A percentile compares a stretch with the other conserved stretches of the same genome.
Conservation (phyloP, 108 stramenopile species). For the Pinguiococcus pyrenoidosus region DNA sequence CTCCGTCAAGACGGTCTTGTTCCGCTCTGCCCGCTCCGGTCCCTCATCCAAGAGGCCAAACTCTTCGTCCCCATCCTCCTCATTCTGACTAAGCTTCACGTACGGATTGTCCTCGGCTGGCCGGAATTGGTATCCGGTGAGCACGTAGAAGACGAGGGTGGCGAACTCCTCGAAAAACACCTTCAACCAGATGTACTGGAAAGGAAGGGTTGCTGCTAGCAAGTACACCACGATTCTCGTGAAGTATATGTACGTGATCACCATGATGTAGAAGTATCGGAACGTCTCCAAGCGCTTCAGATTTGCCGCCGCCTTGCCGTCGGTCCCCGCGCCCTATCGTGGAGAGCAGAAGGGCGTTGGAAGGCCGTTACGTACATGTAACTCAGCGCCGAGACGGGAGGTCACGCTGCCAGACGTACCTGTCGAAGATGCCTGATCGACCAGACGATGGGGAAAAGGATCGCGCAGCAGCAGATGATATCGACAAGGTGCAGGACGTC, state of each 20-base stretch:
- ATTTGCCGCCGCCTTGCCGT: conserved; percentile 37
- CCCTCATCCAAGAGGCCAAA: too few relatives aligned
- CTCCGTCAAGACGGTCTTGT: too few relatives aligned
- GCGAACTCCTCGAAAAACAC: conserved; percentile 61
- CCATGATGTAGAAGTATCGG: conserved; percentile 79
- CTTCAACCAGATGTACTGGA: conserved; percentile 70
- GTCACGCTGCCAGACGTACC: background rate
- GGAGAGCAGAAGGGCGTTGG: background rate
- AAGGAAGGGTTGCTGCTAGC: conserved; percentile 62
- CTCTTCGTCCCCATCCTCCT: conserved; percentile 17
- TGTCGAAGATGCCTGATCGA: conserved; percentile 20
- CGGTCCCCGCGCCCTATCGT: conserved; percentile 19
- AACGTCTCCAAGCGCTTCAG: conserved; percentile 69
- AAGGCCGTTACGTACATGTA: background rate
- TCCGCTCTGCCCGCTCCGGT: too few relatives aligned
- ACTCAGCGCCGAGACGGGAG: background rate
- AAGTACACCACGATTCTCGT: conserved; percentile 87
- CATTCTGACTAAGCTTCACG: too few relatives aligned
- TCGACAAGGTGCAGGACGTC: conserved; percentile 85
- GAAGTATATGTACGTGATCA: conserved; percentile 83
- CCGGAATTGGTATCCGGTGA: conserved; percentile 66
- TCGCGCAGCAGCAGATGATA: conserved; percentile 85
- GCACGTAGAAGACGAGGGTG: conserved; percentile 71
- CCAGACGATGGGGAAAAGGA: conserved; percentile 94
- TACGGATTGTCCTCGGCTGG: conserved; percentile 70